Percentiles rank a stretch among this genome's conserved stretches.
Conservation (phyloP, 768 basidiomycete species). For the Crucibulum laeve region DNA sequence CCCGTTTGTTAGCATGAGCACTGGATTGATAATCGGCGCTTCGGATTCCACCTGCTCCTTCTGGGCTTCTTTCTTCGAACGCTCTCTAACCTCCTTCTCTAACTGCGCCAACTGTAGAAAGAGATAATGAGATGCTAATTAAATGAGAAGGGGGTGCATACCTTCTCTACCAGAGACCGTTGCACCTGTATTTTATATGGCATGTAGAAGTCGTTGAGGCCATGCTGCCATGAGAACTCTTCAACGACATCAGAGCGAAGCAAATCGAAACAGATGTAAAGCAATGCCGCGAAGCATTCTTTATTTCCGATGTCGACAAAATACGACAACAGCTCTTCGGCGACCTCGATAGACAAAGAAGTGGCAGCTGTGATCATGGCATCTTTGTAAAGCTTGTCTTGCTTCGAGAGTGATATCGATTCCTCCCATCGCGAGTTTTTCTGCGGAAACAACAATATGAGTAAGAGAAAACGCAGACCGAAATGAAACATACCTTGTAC, state of each 20-base stretch:
- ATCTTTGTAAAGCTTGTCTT: conserved; percentile 96
- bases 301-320: conserved; percentile 99
- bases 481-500: conserved; percentile 66
- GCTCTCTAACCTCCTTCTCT: conserved; percentile 88
- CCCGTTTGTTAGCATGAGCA: conserved; percentile 71
- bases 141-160: conserved; percentile 16
- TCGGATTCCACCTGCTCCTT: conserved; percentile 90
- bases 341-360: conserved; percentile 83
- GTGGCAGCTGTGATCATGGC: conserved; percentile 88
- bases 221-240: conserved; percentile 95
- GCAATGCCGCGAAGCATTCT: conserved; percentile 90
- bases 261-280: conserved; percentile 95
- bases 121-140: conserved; percentile 4
- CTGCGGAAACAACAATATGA: conserved; percentile 28
- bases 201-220: conserved; percentile 96
- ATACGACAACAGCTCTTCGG: conserved; percentile 92
- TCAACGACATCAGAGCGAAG: conserved; percentile 88
- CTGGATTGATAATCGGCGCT: conserved; percentile 83
- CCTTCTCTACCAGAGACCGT: conserved; percentile 74
- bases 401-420: conserved; percentile 91
- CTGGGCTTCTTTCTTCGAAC: conserved; percentile 78
- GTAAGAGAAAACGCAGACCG: not conserved
- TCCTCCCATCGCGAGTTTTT: conserved; percentile 97
- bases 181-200: conserved; percentile 91
- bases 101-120: conserved; percentile 60